These are phyloP conservation scores for Saccharomyces paradoxus DNA, from an alignment of 805 yeast genomes.

Conservation along the genomic window DNA sequence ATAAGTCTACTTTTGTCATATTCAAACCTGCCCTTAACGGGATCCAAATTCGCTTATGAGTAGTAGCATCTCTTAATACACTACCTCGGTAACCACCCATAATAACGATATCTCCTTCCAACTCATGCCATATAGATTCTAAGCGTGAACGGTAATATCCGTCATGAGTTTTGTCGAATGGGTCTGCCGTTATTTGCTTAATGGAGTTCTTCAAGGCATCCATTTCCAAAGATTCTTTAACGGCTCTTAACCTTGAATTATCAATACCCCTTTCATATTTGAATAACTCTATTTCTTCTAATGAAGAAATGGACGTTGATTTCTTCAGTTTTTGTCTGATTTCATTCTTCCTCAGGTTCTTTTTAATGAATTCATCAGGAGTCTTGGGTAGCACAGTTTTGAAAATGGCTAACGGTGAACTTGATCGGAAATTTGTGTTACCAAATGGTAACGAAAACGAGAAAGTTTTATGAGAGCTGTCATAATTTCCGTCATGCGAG, in stretches of 20 bases:
- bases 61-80: constrained; percentile 54
- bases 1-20: constrained; percentile 56
- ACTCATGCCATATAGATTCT: constrained; percentile 44
- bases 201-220: constrained; percentile 28
- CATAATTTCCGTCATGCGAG: background rate
- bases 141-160: constrained; percentile 19
- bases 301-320: constrained; percentile 49
- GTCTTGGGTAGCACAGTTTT: constrained; percentile 12
- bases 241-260: constrained; percentile 61
- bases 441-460: constrained; percentile 35
- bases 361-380: background rate
- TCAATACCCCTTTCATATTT: constrained; percentile 49
- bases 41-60: constrained; percentile 71
- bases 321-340: constrained; percentile 34
- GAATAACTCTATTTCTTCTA: constrained; percentile 56
- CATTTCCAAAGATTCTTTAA: constrained; percentile 52
- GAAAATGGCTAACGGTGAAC: constrained; percentile 5
- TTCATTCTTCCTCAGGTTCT: constrained; percentile 11
- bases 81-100: constrained; percentile 89
- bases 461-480: constrained; percentile 27
- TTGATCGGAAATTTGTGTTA: constrained; percentile 14
- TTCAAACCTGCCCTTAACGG: constrained; percentile 82
- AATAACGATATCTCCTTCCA: constrained; percentile 73
- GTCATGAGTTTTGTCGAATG: constrained; percentile 17
- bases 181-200: constrained; percentile 15